Conservation (phyloP, 345 rosid genomes). For the Heritiera littoralis region DNA sequence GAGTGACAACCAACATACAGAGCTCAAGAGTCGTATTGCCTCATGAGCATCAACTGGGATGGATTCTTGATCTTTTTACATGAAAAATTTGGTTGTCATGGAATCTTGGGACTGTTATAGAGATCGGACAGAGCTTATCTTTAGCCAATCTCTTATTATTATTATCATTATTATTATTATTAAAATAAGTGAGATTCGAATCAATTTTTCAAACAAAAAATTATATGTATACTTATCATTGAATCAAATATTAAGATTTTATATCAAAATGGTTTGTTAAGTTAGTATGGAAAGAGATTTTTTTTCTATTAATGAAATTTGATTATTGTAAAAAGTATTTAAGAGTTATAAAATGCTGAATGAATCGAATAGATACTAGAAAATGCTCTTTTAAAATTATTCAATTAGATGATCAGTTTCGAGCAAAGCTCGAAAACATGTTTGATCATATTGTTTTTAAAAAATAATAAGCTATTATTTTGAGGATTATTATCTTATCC, state of each 20-base stretch:
- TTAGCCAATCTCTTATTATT: neutral
- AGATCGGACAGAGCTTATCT: neutral
- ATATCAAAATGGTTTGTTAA: neutral
- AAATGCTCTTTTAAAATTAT: too few relatives aligned
- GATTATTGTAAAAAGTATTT: too few relatives aligned
- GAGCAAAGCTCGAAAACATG: too few relatives aligned
- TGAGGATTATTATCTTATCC: too few relatives aligned
- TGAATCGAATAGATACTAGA: neutral
- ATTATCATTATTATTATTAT: neutral
- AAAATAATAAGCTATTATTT: too few relatives aligned
- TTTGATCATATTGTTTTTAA: too few relatives aligned
- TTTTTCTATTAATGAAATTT: too few relatives aligned
- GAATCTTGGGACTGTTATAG: neutral
- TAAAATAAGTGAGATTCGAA: neutral
- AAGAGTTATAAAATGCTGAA: too few relatives aligned
- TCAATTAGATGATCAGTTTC: too few relatives aligned
- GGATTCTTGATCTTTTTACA: neutral
- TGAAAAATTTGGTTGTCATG: neutral
- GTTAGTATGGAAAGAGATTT: neutral
- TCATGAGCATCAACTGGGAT: slow-evolving; percentile 20
- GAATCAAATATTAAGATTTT: neutral
- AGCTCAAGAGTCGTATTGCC: slow-evolving; percentile 31
- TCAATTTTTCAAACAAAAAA: neutral
- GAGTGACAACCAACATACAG: slow-evolving; percentile 57
- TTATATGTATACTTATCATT: too few relatives aligned